Conservation (phyloP, 1,139 yeast genomes). For the Saccharomyces hybrid region DNA sequence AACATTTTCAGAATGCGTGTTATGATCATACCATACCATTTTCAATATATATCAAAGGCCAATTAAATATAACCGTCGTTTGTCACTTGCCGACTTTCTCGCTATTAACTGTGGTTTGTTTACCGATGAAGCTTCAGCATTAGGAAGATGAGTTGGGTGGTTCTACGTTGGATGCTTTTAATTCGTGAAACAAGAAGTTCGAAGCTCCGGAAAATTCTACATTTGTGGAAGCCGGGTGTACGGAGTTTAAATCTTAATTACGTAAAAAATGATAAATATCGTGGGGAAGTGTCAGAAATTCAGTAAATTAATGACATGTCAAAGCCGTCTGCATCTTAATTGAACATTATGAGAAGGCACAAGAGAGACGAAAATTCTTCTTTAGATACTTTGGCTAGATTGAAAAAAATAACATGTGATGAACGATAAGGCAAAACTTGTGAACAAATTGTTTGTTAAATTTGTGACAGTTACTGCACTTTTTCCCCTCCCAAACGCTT, state of each 20-base stretch:
- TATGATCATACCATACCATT: not conserved
- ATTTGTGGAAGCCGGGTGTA: slow-evolving; percentile 1
- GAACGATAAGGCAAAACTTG: not conserved
- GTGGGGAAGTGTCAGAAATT: not conserved
- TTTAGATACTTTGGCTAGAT: not conserved
- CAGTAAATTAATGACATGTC: not conserved
- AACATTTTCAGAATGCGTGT: not conserved
- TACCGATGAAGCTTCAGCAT: slow-evolving; percentile 1
- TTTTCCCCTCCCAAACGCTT: not conserved
- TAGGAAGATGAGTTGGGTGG: not conserved
- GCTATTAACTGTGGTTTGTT: not conserved
- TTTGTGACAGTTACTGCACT: not conserved
- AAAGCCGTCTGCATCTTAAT: not conserved
- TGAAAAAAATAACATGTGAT: not conserved
- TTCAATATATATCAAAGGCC: not conserved
- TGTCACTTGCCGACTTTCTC: not conserved
- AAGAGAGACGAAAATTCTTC: not conserved
- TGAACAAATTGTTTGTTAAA: not conserved
- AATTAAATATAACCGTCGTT: not conserved
- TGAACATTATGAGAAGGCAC: not conserved
- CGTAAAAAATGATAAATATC: not conserved
- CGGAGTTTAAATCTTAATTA: not conserved
- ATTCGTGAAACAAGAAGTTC: not conserved
- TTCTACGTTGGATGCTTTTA: not conserved
- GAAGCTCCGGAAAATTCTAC: not conserved